phyloP scores from a whole-genome alignment of 2,329 filamentous ascomycete species.

The Fusarium sp. region DNA sequence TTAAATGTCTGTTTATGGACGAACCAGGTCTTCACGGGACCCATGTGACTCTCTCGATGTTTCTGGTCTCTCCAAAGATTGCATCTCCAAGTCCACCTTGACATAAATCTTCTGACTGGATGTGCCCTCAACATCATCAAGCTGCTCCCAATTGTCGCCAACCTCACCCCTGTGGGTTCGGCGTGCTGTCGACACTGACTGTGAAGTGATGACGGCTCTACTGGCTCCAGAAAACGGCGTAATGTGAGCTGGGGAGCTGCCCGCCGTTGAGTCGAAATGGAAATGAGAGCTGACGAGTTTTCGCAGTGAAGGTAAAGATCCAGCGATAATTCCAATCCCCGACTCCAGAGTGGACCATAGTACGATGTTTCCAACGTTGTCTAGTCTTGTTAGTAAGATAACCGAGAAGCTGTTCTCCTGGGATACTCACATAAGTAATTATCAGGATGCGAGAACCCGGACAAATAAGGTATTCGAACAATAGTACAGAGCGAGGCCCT shows the following conservation, averaged over 20 bases:
- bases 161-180: background rate
- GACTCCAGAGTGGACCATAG: constrained; percentile 31
- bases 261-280: background rate
- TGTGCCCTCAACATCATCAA: background rate
- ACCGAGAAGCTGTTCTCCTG: fast-evolving
- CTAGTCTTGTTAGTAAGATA: background rate
- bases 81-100: constrained; percentile 16
- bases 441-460: background rate
- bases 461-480: constrained; percentile 24
- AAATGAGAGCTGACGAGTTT: constrained; percentile 10
- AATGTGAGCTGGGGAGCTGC: background rate
- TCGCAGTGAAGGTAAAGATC: constrained; percentile 17
- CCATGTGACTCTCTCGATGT: background rate
- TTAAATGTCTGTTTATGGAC: background rate
- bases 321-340: constrained; percentile 26
- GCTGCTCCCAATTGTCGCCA: background rate
- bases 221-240: background rate
- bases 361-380: constrained; percentile 11
- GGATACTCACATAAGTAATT: constrained; percentile 20
- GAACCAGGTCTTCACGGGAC: background rate
- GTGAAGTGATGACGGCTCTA: background rate
- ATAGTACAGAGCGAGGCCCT: constrained; percentile 29
- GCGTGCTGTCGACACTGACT: background rate
- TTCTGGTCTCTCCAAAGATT: background rate
- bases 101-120: constrained; percentile 6